These are phyloP conservation scores for Solanum chiquidenum DNA, from an alignment of 257 asterid species.

Conservation along the genomic window DNA sequence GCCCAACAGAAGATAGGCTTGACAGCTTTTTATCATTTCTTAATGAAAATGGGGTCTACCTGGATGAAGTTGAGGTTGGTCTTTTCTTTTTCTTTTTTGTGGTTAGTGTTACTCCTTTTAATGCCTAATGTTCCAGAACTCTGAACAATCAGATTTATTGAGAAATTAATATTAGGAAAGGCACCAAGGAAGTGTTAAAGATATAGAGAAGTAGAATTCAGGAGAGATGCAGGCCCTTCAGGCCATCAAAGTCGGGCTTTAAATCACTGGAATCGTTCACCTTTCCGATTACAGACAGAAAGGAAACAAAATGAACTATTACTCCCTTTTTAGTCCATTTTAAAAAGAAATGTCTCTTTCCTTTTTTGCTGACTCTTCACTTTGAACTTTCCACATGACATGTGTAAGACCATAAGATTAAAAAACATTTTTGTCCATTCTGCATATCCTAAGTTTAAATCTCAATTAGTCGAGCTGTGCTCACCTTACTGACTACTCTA, in stretches of 20 bases:
- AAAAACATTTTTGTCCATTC: background rate
- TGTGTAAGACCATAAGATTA: background rate
- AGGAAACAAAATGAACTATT: background rate
- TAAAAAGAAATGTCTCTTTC: background rate
- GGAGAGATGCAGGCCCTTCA: background rate
- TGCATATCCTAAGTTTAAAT: background rate
- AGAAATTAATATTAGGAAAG: background rate
- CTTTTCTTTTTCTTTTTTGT: background rate
- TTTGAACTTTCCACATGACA: too few species aligned
- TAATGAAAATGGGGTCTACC: conserved; percentile 63
- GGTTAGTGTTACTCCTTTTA: background rate
- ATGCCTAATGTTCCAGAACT: background rate
- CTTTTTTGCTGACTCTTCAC: background rate
- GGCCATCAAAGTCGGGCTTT: background rate
- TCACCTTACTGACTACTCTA: background rate
- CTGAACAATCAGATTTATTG: background rate
- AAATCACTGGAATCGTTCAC: background rate
- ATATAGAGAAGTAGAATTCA: background rate
- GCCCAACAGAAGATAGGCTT: conserved; percentile 78
- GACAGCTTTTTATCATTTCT: conserved; percentile 51
- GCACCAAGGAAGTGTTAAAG: background rate
- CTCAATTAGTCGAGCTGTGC: background rate
- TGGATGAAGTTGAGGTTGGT: conserved; percentile 60
- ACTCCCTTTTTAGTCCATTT: background rate
- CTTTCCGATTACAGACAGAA: background rate